Conservation (phyloP, 2,329 filamentous ascomycete genomes). For the Fusarium sp. region DNA sequence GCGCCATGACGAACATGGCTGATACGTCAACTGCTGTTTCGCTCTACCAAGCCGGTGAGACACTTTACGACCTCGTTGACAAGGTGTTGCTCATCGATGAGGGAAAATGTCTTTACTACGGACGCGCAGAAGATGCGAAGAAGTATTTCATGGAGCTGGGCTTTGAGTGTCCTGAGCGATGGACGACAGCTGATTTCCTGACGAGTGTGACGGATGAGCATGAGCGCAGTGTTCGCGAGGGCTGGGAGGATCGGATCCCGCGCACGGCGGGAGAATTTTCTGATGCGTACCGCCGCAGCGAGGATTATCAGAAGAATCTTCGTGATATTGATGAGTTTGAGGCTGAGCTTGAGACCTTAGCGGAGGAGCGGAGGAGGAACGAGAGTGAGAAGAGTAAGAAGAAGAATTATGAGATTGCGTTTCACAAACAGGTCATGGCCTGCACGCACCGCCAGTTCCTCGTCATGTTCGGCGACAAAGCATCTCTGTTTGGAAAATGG, state of each 20-base stretch:
- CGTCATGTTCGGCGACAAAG: conserved; percentile 79
- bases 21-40: conserved; percentile 76
- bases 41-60: conserved; percentile 76
- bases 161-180: conserved; percentile 75
- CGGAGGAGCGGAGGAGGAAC: conserved; percentile 58
- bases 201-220: conserved; percentile 80
- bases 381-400: conserved; percentile 75
- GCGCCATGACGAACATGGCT: conserved; percentile 75
- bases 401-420: conserved; percentile 80
- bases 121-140: conserved; percentile 69
- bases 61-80: conserved; percentile 74
- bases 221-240: conserved; percentile 73
- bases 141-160: conserved; percentile 77
- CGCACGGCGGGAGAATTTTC: conserved; percentile 75
- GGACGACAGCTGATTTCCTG: conserved; percentile 79
- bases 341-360: conserved; percentile 64
- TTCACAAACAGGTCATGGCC: conserved; percentile 75
- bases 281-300: conserved; percentile 71
- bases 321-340: conserved; percentile 71
- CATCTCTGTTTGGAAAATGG: conserved; percentile 80
- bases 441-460: conserved; percentile 81
- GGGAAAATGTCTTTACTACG: conserved; percentile 78
- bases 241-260: conserved; percentile 72
- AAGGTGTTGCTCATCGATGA: conserved; percentile 80
- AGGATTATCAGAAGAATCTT: conserved; percentile 67